A percentile compares a stretch with the other conserved stretches of the same genome.
Conservation (phyloP, 73 alveolate genomes). For the Paramecium sonneborni region DNA sequence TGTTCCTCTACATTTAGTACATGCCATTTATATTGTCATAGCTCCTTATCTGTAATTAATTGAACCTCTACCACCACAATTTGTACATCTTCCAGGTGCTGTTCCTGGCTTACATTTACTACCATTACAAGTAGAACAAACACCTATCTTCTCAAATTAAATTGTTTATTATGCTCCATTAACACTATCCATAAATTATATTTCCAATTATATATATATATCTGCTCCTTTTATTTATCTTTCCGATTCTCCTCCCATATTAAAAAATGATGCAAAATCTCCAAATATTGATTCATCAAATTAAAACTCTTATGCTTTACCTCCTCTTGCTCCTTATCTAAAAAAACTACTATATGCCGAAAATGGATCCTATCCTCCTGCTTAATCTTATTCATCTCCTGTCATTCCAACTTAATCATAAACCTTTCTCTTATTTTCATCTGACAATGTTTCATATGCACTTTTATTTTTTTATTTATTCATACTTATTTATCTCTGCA, state of each 20-base stretch:
- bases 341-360: constrained; percentile 64
- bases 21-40: constrained; percentile 76
- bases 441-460: constrained; percentile 93
- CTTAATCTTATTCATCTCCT: constrained; percentile 85
- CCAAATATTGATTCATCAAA: constrained; percentile 82
- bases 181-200: constrained; percentile 84
- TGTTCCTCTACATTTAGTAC: constrained; percentile 81
- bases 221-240: constrained; percentile 73
- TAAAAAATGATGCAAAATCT: constrained; percentile 83
- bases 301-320: constrained; percentile 60
- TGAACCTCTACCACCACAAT: constrained; percentile 88
- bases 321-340: constrained; percentile 68
- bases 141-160: constrained; percentile 68
- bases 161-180: constrained; percentile 80
- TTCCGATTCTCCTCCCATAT: constrained; percentile 78
- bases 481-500: constrained; percentile 78
- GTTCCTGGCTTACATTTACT: constrained; percentile 87
- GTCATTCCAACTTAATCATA: constrained; percentile 91
- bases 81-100: constrained; percentile 77
- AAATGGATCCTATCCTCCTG: constrained; percentile 80
- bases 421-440: constrained; percentile 75
- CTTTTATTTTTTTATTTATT: not conserved
- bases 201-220: constrained; percentile 71
- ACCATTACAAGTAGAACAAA: constrained; percentile 86
- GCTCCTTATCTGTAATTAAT: constrained; percentile 80